These are phyloP conservation scores for Chlorella variabilis DNA, from an alignment of 163 green algal genomes.

Conservation along the genomic window DNA sequence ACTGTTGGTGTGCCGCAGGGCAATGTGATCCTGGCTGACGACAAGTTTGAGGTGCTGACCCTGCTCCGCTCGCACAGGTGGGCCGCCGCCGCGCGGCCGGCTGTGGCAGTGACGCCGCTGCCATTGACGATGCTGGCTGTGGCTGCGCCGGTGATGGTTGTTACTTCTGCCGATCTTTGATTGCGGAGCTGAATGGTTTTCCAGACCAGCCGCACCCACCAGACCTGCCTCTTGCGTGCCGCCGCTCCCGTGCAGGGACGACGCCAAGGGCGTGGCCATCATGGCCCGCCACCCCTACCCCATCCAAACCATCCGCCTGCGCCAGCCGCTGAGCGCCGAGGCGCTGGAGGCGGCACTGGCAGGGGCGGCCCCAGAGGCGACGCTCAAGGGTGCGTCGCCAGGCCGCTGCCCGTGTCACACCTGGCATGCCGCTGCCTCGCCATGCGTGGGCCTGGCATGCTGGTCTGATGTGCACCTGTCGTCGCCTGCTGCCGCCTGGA, in stretches of 20 bases:
- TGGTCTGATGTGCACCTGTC: not conserved
- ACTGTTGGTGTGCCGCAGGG: no score
- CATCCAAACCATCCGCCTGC: conserved; percentile 77
- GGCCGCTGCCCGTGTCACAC: no score
- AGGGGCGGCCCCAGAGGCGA: conserved; percentile 44
- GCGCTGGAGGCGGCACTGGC: conserved; percentile 44
- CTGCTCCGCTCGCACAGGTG: conserved; percentile 88
- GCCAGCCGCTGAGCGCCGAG: conserved; percentile 20
- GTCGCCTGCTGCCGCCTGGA: not conserved
- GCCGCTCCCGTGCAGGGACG: conserved; percentile 63
- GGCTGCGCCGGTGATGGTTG: no score
- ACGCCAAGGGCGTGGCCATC: conserved; percentile 79
- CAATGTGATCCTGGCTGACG: conserved; percentile 95
- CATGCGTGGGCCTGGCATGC: not conserved
- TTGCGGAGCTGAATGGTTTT: no score
- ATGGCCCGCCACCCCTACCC: conserved; percentile 91
- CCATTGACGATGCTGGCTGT: not conserved
- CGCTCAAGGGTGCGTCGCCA: conserved; percentile 50
- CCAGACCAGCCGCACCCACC: not conserved
- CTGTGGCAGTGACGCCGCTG: not conserved
- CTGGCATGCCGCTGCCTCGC: no score
- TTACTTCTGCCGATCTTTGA: no score
- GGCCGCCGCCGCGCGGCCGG: not conserved
- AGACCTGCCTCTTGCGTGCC: not conserved
- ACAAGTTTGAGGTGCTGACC: conserved; percentile 89